A percentile compares a stretch with the other conserved stretches of the same genome.
Evolutionary conservation across 208 protist genomes (phyloP).

Genomic region (Leishmania braziliensis): DNA sequence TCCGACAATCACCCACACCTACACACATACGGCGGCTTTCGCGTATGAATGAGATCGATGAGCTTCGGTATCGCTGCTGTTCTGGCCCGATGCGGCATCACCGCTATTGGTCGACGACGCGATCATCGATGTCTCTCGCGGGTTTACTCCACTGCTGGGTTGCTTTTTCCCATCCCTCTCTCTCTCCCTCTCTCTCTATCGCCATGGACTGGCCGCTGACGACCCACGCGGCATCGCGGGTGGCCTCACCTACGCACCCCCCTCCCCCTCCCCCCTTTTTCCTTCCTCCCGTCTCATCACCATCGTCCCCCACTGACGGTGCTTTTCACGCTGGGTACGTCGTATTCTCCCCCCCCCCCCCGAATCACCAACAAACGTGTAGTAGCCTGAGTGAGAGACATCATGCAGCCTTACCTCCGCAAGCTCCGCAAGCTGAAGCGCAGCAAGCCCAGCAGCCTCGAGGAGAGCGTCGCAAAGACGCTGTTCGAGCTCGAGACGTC

Average conservation of each 20-base stretch:
- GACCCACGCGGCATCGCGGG: not conserved
- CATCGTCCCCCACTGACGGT: not conserved
- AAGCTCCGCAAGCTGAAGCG: constrained; percentile 96
- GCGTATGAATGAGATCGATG: too few relatives aligned
- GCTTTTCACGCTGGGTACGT: too few relatives aligned
- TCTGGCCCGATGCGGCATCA: not conserved
- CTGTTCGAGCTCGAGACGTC: constrained; percentile 96
- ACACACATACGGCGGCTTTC: too few relatives aligned
- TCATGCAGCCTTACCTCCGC: constrained; percentile 72
- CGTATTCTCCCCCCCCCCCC: too few relatives aligned
- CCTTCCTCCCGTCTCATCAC: too few relatives aligned
- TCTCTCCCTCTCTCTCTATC: not conserved
- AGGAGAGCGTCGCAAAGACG: constrained; percentile 93
- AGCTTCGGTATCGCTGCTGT: not conserved
- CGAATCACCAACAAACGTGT: too few relatives aligned
- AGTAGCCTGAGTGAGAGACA: constrained; percentile 6
- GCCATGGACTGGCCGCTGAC: not conserved
- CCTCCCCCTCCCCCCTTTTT: not conserved
- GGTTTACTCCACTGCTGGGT: too few relatives aligned
- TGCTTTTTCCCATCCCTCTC: not conserved
- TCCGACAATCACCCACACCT: too few relatives aligned
- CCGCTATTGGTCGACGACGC: too few relatives aligned
- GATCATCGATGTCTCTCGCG: not conserved
- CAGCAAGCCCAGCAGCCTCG: constrained; percentile 80
- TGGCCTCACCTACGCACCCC: not conserved